phyloP scores from a whole-genome alignment of 306 rosid genomes.

The Corylus heterophylla region DNA sequence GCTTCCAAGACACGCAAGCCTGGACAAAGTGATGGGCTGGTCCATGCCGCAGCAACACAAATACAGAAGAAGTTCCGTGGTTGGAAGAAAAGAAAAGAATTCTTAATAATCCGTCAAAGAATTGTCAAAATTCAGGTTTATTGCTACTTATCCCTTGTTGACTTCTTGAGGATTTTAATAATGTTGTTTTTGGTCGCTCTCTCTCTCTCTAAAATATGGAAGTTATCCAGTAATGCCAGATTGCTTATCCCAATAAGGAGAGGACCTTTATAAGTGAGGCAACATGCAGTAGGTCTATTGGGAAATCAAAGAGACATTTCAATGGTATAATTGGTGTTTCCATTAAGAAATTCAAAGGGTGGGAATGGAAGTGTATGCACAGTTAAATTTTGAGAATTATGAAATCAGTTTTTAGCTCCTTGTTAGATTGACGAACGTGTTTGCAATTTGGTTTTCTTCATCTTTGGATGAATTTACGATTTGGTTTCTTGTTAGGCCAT shows the following conservation, averaged over 20 bases:
- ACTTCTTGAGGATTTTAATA: not conserved
- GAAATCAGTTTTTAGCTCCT: not conserved
- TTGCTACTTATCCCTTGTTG: constrained; percentile 22
- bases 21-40: constrained; percentile 47
- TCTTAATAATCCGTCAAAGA: constrained; percentile 79
- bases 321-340: not conserved
- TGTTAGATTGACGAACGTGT: not conserved
- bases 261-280: not conserved
- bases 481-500: not conserved
- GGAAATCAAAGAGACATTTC: not conserved
- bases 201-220: not conserved
- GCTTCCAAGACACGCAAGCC: constrained; percentile 52
- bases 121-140: constrained; percentile 88
- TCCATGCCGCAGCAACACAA: constrained; percentile 63
- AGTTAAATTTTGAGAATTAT: not conserved
- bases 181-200: not conserved
- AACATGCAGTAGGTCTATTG: not conserved
- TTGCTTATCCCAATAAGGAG: not conserved
- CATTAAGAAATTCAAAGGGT: not conserved
- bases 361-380: not conserved
- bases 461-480: not conserved
- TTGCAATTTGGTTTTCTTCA: not conserved
- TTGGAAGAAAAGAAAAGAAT: constrained; percentile 88
- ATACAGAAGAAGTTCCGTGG: constrained; percentile 94
- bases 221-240: not conserved